phyloP scores from a whole-genome alignment of 495 filamentous ascomycete genomes.

The Niebla homalea region DNA sequence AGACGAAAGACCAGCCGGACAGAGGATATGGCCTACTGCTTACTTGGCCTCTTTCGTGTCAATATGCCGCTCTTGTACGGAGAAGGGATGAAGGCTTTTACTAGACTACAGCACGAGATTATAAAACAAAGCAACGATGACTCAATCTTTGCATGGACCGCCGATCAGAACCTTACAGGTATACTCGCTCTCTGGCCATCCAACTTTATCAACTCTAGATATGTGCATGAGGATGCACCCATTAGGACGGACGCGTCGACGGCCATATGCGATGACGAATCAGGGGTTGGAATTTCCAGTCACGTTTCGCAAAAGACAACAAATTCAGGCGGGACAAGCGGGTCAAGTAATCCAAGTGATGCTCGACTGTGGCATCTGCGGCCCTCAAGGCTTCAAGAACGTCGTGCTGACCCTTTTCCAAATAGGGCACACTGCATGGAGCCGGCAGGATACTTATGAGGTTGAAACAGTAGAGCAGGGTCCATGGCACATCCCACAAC shows the following conservation, averaged over 20 bases:
- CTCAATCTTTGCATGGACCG: conserved; percentile 18
- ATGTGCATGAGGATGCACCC: background rate
- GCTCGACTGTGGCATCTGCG: no score
- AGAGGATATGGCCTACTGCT: conserved; percentile 31
- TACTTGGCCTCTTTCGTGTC: conserved; percentile 32
- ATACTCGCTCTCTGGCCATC: background rate
- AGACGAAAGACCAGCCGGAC: conserved; percentile 18
- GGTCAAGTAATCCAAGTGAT: no score
- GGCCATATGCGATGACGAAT: background rate
- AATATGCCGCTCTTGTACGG: conserved; percentile 34
- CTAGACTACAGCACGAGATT: conserved; percentile 27
- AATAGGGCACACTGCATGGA: no score
- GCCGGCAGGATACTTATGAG: no score
- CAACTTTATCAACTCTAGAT: background rate
- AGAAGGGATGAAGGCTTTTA: conserved; percentile 25
- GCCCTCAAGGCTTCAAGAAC: no score
- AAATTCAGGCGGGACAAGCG: no score
- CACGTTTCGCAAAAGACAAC: no score
- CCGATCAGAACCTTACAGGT: background rate
- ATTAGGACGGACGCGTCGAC: background rate
- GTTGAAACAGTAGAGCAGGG: no score
- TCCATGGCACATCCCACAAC: no score
- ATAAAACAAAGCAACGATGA: conserved; percentile 15
- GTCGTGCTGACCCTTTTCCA: no score
- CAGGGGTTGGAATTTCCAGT: background rate